Evolutionary conservation across 2,329 filamentous ascomycete genomes (phyloP), one percentile per base, ranked within the genome.

Genomic region (Ascochyta clinopodiicola): DNA sequence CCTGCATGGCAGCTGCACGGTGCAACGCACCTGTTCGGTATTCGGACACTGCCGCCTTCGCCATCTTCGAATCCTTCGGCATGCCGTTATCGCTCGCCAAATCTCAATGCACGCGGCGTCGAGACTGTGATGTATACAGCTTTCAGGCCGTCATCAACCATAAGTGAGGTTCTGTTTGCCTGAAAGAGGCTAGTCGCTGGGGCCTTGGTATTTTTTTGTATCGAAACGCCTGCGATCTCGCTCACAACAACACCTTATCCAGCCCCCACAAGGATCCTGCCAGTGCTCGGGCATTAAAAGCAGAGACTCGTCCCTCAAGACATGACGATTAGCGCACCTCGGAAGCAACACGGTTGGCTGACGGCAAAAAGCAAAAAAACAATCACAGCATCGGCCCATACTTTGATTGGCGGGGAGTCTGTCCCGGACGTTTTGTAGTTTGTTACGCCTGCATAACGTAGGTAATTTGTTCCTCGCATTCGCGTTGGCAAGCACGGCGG

Each of bases 291-390:
- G 44, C 21, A 51, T 21, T n/a, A 35, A n/a, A 24, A 39, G n/a
- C 17, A 25, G 22, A 44, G 19, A 32, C 38, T 32, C 34, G 27
- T 29, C 17, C 25, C 10, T 48, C 35, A 6, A 13, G 32, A 35
- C 29, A 25, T 38, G 12, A 21, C 34, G 44, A 38, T 48, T 39
- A 44, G 38, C 51, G 38, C 37, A 40, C 21, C 24, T 38, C 44
- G 44, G 50, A 42, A 53, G 10, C 25, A 29, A 37, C n/a, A 32
- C 50, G 50, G 44, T 54, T 44, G 51, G 44, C 45, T 50, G 43
- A 32, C 35, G 40, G 52, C 36, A 46, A 56, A 50, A 29, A 29
- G 9, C 2, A 13, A 31, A 31, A 29, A 8, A 13, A 32, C 6
- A 39, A 15, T 17, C 32, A 38, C 24, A 32, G 32, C 1, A 6